These are phyloP conservation scores for Jacaranda mimosifolia DNA, from an alignment of 257 asterid genomes.

Conservation along the genomic window DNA sequence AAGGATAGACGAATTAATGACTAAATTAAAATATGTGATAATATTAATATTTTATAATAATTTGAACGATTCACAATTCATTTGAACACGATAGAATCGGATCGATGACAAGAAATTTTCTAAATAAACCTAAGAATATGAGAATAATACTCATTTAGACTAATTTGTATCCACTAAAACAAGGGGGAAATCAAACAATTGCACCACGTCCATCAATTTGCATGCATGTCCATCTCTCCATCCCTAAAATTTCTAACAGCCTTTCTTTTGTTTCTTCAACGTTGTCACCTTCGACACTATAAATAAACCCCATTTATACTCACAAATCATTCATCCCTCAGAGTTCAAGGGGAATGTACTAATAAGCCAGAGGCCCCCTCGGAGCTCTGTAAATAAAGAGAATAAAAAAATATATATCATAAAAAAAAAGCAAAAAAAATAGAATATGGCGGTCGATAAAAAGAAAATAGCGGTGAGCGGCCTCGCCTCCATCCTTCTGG, in stretches of 20 bases:
- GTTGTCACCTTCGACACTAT: conserved; percentile 5
- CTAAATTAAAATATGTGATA: too few species aligned
- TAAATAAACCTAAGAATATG: too few species aligned
- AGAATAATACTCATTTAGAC: background rate
- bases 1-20: too few species aligned
- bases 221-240: conserved; percentile 27
- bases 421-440: background rate
- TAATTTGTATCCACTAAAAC: background rate
- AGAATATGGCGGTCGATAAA: conserved; percentile 18
- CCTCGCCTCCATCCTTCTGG: conserved; percentile 59
- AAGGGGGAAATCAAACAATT: background rate
- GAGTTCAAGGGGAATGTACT: conserved; percentile 34
- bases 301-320: conserved; percentile 8
- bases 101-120: too few species aligned
- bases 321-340: conserved; percentile 21
- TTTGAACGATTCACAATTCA: too few species aligned
- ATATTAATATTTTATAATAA: too few species aligned
- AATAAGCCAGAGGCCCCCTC: conserved; percentile 24
- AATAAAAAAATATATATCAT: background rate
- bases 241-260: conserved; percentile 31
- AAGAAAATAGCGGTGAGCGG: conserved; percentile 52
- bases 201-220: background rate
- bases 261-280: conserved; percentile 12
- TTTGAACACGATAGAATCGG: too few species aligned
- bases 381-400: conserved; percentile 29